A percentile compares a stretch with the other conserved stretches of the same genome.
Evolutionary conservation across 169 alveolate genomes (phyloP).

Genomic region (Plasmodium relictum): DNA sequence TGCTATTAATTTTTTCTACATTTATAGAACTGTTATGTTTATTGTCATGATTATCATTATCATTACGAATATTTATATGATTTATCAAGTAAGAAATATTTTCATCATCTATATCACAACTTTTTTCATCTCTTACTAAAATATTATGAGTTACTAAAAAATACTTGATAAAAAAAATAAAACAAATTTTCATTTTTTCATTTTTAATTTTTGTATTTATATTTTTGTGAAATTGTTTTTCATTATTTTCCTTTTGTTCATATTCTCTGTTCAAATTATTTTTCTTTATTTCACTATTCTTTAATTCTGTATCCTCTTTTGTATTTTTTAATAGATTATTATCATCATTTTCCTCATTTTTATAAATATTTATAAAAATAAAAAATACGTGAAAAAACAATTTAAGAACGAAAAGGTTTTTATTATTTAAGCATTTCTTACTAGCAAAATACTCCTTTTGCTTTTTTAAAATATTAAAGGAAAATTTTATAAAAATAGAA

Average conservation of each 20-base stretch:
- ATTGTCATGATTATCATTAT: background rate
- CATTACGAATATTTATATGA: background rate
- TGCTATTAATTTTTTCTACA: background rate
- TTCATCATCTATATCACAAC: conserved; percentile 7
- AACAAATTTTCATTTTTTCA: conserved; percentile 17
- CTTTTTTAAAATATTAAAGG: conserved; percentile 17
- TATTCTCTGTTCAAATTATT: background rate
- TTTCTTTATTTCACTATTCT: too few relatives aligned
- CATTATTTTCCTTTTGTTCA: background rate
- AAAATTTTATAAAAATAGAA: conserved; percentile 36
- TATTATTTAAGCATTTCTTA: background rate
- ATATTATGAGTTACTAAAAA: conserved; percentile 15
- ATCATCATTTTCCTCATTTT: background rate
- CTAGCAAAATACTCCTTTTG: conserved; percentile 2
- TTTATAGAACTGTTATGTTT: background rate
- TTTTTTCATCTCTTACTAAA: conserved; percentile 7
- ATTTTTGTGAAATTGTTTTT: too few relatives aligned
- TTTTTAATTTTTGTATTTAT: background rate
- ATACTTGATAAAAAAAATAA: conserved; percentile 55
- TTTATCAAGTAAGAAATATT: conserved; percentile 2
- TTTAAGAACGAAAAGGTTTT: conserved; percentile 9
- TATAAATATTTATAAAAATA: conserved; percentile 12
- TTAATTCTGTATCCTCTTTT: background rate
- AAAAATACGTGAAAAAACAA: conserved; percentile 39
- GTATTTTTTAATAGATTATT: background rate